These are phyloP conservation scores for Bimuria novae-zelandiae DNA, from an alignment of 2,329 filamentous ascomycete genomes.

Conservation along the genomic window DNA sequence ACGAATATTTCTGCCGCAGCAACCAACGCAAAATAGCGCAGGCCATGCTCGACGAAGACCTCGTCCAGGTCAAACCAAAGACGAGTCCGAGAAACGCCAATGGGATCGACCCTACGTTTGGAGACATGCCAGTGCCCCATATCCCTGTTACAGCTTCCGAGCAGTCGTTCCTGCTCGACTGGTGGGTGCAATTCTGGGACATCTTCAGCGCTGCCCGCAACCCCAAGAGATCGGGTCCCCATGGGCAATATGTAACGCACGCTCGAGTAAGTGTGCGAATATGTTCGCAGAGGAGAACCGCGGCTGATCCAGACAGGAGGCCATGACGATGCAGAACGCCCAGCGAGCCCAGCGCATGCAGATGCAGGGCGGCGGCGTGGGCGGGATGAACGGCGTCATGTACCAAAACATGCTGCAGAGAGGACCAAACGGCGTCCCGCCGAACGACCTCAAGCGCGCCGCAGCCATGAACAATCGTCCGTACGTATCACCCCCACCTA, in stretches of 20 bases:
- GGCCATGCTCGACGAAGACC: conserved; percentile 52
- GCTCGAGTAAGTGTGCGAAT: conserved; percentile 70
- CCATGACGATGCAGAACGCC: conserved; percentile 74
- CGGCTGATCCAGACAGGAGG: conserved; percentile 55
- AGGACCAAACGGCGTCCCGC: conserved; percentile 63
- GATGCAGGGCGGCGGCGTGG: too few relatives aligned
- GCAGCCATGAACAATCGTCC: conserved; percentile 80
- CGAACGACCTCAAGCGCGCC: conserved; percentile 70
- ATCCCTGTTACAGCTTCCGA: conserved; percentile 65
- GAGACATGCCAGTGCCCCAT: conserved; percentile 78
- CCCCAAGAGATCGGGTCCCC: conserved; percentile 54
- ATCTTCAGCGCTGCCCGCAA: conserved; percentile 75
- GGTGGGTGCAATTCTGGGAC: conserved; percentile 98
- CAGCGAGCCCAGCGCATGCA: conserved; percentile 70
- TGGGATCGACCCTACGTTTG: conserved; percentile 63
- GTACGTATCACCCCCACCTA: conserved; percentile 53
- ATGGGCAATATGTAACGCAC: conserved; percentile 81
- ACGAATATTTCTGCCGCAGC: conserved; percentile 88
- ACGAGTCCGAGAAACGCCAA: conserved; percentile 71
- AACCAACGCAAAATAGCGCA: conserved; percentile 84
- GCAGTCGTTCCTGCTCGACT: conserved; percentile 90
- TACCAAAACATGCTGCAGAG: conserved; percentile 70
- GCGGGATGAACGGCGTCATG: conserved; percentile 58
- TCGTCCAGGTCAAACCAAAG: conserved; percentile 62
- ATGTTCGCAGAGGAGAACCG: background rate